Evolutionary conservation across 495 filamentous ascomycete species (phyloP).

Genomic region (Podospora pseudopauciseta): DNA sequence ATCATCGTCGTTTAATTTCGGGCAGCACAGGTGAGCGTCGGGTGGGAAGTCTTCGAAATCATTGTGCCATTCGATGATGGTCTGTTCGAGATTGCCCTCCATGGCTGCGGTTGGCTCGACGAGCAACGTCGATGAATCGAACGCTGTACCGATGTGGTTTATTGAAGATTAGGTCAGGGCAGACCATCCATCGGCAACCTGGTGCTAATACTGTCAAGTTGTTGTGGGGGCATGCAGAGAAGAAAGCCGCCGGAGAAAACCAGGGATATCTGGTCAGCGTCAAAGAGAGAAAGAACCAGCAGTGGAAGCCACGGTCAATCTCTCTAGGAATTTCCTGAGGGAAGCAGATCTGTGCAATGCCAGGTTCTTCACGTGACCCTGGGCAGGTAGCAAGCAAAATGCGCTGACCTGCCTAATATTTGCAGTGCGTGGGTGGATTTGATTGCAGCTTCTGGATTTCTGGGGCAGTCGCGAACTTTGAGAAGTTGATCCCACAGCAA

Average conservation of each 20-base stretch:
- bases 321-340: background rate
- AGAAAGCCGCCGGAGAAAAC: background rate
- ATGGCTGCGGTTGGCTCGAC: background rate
- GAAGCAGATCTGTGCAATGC: background rate
- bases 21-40: constrained; percentile 44
- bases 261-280: background rate
- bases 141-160: background rate
- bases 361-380: background rate
- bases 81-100: constrained; percentile 23
- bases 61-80: constrained; percentile 29
- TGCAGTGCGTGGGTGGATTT: background rate
- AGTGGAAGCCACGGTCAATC: background rate
- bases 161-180: background rate
- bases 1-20: constrained; percentile 41
- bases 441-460: background rate
- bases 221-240: background rate
- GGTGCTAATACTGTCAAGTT: background rate
- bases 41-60: constrained; percentile 29
- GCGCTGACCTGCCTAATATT: background rate
- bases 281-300: background rate
- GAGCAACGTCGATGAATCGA: constrained; percentile 5
- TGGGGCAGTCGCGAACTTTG: constrained; percentile 16
- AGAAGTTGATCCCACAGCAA: background rate
- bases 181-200: constrained; percentile 4
- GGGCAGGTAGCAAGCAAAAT: background rate